phyloP scores from a whole-genome alignment of 768 basidiomycete genomes.

The Russula abietina region DNA sequence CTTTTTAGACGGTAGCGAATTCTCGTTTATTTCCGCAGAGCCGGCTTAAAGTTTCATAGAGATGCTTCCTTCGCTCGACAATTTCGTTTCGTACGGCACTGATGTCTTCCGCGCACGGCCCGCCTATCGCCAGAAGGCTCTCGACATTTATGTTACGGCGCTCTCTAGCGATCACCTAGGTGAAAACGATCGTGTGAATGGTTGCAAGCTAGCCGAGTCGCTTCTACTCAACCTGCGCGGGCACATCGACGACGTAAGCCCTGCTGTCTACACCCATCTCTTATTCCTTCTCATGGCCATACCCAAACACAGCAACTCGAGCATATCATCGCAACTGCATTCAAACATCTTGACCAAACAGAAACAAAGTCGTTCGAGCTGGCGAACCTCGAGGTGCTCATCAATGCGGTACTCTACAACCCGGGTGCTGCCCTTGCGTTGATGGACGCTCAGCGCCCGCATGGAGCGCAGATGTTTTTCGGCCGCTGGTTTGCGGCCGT shows the following conservation, averaged over 20 bases:
- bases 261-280: background rate
- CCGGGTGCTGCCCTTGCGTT: slow-evolving; percentile 68
- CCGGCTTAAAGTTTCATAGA: slow-evolving; percentile 37
- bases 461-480: slow-evolving; percentile 71
- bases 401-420: slow-evolving; percentile 82
- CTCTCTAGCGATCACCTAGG: slow-evolving; percentile 68
- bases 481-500: slow-evolving; percentile 79
- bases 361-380: slow-evolving; percentile 62
- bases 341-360: slow-evolving; percentile 52
- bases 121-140: slow-evolving; percentile 68
- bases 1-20: slow-evolving; percentile 63
- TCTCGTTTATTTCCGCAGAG: background rate
- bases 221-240: slow-evolving; percentile 79
- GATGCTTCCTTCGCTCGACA: slow-evolving; percentile 84
- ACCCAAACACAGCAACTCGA: slow-evolving; percentile 48
- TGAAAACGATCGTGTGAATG: slow-evolving; percentile 78
- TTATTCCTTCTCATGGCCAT: slow-evolving; percentile 5
- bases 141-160: slow-evolving; percentile 77
- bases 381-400: slow-evolving; percentile 75
- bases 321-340: slow-evolving; percentile 55
- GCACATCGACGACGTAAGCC: slow-evolving; percentile 66
- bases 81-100: too few relatives aligned
- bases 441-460: slow-evolving; percentile 56
- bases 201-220: slow-evolving; percentile 84
- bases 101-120: too few relatives aligned